These are phyloP conservation scores for Acanthamoeba triangularis DNA, from an alignment of 208 protist species.

Conservation along the genomic window DNA sequence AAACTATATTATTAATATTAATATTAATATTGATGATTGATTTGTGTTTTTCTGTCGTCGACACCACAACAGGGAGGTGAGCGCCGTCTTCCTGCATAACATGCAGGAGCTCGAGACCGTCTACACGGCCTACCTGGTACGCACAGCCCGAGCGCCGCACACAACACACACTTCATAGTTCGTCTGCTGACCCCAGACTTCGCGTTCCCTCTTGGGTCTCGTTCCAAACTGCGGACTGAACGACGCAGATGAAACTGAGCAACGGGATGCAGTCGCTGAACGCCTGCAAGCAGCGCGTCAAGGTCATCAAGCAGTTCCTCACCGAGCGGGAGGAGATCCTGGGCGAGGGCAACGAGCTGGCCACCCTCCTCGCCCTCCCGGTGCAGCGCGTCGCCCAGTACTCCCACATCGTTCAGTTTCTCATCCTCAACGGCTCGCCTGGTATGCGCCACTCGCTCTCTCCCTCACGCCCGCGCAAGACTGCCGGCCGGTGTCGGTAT, in stretches of 20 bases:
- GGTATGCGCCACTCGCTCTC: not conserved
- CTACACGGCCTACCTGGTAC: constrained; percentile 26
- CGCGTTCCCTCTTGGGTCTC: too few species aligned
- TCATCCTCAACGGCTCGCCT: not conserved
- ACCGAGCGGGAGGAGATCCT: constrained; percentile 50
- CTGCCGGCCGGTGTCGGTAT: too few species aligned
- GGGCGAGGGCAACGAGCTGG: constrained; percentile 76
- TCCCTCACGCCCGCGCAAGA: not conserved
- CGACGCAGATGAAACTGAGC: constrained; percentile 39
- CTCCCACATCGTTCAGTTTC: not conserved
- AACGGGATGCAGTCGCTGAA: constrained; percentile 66
- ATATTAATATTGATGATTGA: too few species aligned
- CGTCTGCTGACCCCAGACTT: not conserved
- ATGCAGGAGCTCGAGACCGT: not conserved
- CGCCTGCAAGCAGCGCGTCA: constrained; percentile 38
- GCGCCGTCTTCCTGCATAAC: constrained; percentile 63
- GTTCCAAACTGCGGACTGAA: not conserved
- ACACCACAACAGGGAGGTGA: constrained; percentile 3
- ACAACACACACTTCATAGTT: not conserved
- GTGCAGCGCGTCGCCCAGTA: constrained; percentile 41
- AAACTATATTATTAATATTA: too few species aligned
- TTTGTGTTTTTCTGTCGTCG: not conserved
- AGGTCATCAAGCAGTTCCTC: constrained; percentile 74
- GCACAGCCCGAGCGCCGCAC: too few species aligned
- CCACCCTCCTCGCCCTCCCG: constrained; percentile 67